Percentiles rank a stretch among this genome's conserved stretches.
Evolutionary conservation across 345 rosid genomes (phyloP).

Genomic region (Geranium brycei): DNA sequence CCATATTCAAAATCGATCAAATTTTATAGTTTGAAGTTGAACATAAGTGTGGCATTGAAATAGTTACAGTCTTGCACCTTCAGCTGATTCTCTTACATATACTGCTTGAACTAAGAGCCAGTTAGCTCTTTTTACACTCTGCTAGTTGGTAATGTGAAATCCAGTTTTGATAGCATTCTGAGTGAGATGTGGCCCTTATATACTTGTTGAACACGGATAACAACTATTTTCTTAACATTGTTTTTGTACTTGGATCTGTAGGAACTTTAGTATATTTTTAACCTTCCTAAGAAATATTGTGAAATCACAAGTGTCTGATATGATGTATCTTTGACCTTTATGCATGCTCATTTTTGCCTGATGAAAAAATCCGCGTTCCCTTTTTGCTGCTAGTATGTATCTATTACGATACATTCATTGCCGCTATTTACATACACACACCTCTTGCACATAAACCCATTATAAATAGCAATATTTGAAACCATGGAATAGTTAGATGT

Average conservation of each 20-base stretch:
- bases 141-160: neutral
- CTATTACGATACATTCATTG: no score
- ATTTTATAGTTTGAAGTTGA: neutral
- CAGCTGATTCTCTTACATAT: neutral
- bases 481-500: neutral
- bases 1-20: neutral
- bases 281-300: neutral
- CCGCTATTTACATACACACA: neutral
- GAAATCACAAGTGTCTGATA: neutral
- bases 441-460: neutral
- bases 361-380: no score
- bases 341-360: neutral
- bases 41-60: neutral
- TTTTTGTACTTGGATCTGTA: neutral
- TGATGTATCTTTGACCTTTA: neutral
- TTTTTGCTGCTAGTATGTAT: no score
- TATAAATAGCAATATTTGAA: no score
- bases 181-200: neutral
- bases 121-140: neutral
- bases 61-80: neutral
- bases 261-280: neutral
- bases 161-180: neutral
- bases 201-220: neutral
- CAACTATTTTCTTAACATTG: neutral
- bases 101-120: neutral